phyloP scores from a whole-genome alignment of 164 flowering plant species.

The Tetrastigma voinierianum region DNA sequence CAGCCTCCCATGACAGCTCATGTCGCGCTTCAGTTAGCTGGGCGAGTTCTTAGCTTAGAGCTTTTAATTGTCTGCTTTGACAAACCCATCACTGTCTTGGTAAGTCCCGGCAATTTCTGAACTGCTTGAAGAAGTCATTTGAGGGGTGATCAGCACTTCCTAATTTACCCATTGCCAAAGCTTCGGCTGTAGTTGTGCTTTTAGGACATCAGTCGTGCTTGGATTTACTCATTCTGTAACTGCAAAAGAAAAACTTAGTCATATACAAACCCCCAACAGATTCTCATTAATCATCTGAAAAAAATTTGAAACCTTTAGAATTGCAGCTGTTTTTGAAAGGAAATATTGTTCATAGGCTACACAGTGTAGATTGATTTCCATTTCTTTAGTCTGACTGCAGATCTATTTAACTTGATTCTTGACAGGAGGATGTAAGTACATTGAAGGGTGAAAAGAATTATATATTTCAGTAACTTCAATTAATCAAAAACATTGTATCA shows the following conservation, averaged over 20 bases:
- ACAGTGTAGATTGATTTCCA: too few species aligned
- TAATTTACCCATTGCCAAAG: conserved; percentile 93
- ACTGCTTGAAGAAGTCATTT: conserved; percentile 94
- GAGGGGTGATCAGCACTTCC: conserved; percentile 90
- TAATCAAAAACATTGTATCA: too few species aligned
- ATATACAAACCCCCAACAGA: background rate
- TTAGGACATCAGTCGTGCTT: conserved; percentile 95
- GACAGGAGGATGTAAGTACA: too few species aligned
- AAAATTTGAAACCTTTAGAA: too few species aligned
- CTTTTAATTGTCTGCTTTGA: conserved; percentile 41
- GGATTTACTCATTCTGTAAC: conserved; percentile 95
- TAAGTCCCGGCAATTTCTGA: conserved; percentile 70
- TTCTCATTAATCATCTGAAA: background rate
- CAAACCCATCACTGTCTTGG: conserved; percentile 52
- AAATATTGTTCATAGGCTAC: too few species aligned
- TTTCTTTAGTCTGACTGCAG: too few species aligned
- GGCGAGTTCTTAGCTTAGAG: conserved; percentile 59
- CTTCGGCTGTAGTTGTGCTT: conserved; percentile 97
- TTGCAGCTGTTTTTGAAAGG: too few species aligned
- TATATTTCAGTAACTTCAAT: too few species aligned
- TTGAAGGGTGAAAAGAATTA: too few species aligned
- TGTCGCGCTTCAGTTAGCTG: conserved; percentile 59
- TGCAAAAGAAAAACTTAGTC: conserved; percentile 20
- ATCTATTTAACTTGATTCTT: too few species aligned
- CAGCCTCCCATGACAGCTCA: conserved; percentile 91